Evolutionary conservation across 208 protist species (phyloP), one percentile per base, ranked within the genome.

Genomic region (Acanthamoeba castellanii): DNA sequence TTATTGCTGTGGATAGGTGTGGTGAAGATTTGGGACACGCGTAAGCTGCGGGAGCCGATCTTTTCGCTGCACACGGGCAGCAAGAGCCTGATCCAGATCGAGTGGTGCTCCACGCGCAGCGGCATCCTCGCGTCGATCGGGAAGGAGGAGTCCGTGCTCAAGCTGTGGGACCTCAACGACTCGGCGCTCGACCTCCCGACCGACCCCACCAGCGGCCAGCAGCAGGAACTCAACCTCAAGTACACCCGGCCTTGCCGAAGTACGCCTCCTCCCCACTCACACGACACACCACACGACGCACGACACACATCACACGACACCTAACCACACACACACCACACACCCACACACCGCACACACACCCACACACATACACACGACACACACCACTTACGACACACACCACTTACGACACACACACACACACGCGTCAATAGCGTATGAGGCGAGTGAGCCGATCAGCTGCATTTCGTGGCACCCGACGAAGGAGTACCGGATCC

Each of bases 11-110:
- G 11, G 25, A 68, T 34, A 91, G 84, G 84, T 45, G 45, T 96
- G 34, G 87, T 97, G 13, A 96, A 97, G 94, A 93, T 96, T 30
- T 97, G 96, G 96, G 97, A 97, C 87, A 68, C 95, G 45, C 95
- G 96, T 47, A 87, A 89, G 32, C 90, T 97, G 30, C n/a, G 70
- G 18, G 94, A 97, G 13, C 57, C 91, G 57, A 68, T 90, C 16
- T 64, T 85, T 27, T 57, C 82, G 37, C 59, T 90, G 55, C 59
- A 81, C 64, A 89, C 90, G n/a, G 78, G 59, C 50, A 76, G 93
- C 72, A 96, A 81, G 94, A 50, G 91, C 25, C 45, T 95, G 27
- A 32, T 59, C 45, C 45, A 95, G 64, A 85, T 97, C 14, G 94
- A 94, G 45, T 97, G 96, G 96, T 97, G 95, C 78, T 94, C 96